phyloP scores from a whole-genome alignment of 73 alveolate genomes.

The Paraurostyla sp. region DNA sequence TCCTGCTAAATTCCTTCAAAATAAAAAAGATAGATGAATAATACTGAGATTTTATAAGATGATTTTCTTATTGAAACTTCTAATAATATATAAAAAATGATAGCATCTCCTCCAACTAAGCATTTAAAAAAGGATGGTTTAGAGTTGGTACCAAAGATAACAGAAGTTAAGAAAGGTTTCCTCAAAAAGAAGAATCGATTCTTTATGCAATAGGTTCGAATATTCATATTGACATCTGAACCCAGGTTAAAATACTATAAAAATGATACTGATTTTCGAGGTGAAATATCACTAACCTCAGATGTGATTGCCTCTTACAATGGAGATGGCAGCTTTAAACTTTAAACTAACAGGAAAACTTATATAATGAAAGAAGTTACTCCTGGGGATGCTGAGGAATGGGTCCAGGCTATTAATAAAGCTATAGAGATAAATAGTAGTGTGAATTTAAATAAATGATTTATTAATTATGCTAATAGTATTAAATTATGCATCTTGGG shows the following conservation, averaged over 20 bases:
- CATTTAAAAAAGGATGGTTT: neutral
- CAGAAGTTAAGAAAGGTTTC: slow-evolving; percentile 58
- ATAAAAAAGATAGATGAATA: neutral
- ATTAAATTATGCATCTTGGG: no score
- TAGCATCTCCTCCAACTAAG: neutral
- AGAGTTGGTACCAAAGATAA: slow-evolving; percentile 2
- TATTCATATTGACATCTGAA: slow-evolving; percentile 69
- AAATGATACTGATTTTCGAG: slow-evolving; percentile 65
- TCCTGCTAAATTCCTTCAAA: neutral
- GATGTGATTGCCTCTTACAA: slow-evolving; percentile 49
- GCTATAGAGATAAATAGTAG: no score
- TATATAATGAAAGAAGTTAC: slow-evolving; percentile 35
- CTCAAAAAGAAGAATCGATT: slow-evolving; percentile 68
- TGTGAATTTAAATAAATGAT: no score
- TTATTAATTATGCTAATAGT: no score
- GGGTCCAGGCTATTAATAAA: slow-evolving; percentile 64
- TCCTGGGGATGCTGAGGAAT: slow-evolving; percentile 56
- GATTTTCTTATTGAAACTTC: neutral
- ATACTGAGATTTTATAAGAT: neutral
- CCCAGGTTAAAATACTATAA: slow-evolving; percentile 76
- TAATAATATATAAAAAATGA: neutral
- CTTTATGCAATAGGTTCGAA: slow-evolving; percentile 64
- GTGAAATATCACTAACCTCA: slow-evolving; percentile 55
- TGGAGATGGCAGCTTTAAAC: slow-evolving; percentile 40
- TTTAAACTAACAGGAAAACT: slow-evolving; percentile 42